Conservation (phyloP, 495 filamentous ascomycete species). For the Xanthoparmelia taractica region DNA sequence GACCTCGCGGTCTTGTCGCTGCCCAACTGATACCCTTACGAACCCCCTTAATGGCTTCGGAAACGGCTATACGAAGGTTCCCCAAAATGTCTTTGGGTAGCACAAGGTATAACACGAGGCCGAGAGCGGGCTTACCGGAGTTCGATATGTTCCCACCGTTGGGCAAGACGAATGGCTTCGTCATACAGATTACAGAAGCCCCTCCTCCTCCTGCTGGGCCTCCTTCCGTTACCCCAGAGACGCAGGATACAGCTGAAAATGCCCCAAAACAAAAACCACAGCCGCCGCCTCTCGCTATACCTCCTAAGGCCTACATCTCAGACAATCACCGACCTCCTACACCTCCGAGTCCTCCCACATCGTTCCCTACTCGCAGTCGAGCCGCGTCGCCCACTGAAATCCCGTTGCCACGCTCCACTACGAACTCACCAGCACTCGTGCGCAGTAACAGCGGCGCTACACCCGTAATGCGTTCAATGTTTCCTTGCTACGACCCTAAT, state of each 20-base stretch:
- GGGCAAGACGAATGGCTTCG: constrained; percentile 17
- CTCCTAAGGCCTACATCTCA: constrained; percentile 18
- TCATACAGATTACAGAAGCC: constrained; percentile 24
- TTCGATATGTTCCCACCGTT: constrained; percentile 24
- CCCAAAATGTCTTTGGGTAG: constrained; percentile 15
- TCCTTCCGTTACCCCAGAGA: background rate
- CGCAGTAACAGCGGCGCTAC: constrained; percentile 24
- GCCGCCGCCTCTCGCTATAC: constrained; percentile 20
- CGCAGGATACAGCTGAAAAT: background rate
- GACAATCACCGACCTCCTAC: constrained; percentile 11
- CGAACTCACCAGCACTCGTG: constrained; percentile 19
- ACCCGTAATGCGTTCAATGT: constrained; percentile 59
- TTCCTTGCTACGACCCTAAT: constrained; percentile 73
- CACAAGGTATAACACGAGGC: constrained; percentile 16
- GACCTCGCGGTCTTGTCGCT: background rate
- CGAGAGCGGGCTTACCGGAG: constrained; percentile 18
- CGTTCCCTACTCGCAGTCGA: background rate
- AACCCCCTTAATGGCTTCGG: background rate
- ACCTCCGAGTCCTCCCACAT: constrained; percentile 7
- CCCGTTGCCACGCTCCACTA: constrained; percentile 18
- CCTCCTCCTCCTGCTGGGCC: constrained; percentile 7
- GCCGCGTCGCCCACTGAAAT: constrained; percentile 18
- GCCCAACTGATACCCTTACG: background rate
- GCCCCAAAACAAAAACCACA: constrained; percentile 9
- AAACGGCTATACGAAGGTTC: constrained; percentile 3